Evolutionary conservation across 75 land plant genomes (phyloP).

Genomic region (Pseudotsuga menziesii): DNA sequence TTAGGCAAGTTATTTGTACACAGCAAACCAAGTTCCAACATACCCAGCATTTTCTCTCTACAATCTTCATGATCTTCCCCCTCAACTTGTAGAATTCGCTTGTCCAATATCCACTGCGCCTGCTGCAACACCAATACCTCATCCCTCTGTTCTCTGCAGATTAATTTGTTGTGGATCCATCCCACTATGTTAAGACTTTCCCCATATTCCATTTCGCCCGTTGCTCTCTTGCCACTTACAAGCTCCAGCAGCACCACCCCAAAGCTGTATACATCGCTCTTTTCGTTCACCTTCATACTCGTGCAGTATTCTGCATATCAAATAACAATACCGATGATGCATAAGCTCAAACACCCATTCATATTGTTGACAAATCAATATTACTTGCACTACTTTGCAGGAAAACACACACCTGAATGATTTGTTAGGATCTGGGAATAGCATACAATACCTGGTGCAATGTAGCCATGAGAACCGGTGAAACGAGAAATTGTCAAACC

Average conservation of each 20-base stretch:
- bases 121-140: too few species aligned
- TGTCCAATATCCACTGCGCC: not conserved
- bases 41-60: not conserved
- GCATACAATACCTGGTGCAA: not conserved
- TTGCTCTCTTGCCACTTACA: slow-evolving; percentile 21
- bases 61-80: not conserved
- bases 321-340: too few species aligned
- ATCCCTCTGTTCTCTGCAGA: not conserved
- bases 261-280: slow-evolving; percentile 47
- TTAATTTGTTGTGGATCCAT: slow-evolving; percentile 9
- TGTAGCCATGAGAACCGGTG: not conserved
- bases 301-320: too few species aligned
- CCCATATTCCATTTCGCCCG: slow-evolving; percentile 19
- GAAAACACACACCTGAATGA: too few species aligned
- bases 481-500: not conserved
- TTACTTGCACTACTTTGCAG: too few species aligned
- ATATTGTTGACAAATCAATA: slow-evolving; percentile 16
- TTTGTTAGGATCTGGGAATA: slow-evolving; percentile 13
- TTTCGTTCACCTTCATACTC: slow-evolving; percentile 16
- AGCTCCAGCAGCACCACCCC: slow-evolving; percentile 45
- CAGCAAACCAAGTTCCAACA: not conserved
- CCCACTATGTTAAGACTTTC: slow-evolving; percentile 33
- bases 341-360: too few species aligned
- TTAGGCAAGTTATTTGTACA: not conserved
- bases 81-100: not conserved